Evolutionary conservation across 805 yeast genomes (phyloP).

Genomic region (Wickerhamiella nectarea): DNA sequence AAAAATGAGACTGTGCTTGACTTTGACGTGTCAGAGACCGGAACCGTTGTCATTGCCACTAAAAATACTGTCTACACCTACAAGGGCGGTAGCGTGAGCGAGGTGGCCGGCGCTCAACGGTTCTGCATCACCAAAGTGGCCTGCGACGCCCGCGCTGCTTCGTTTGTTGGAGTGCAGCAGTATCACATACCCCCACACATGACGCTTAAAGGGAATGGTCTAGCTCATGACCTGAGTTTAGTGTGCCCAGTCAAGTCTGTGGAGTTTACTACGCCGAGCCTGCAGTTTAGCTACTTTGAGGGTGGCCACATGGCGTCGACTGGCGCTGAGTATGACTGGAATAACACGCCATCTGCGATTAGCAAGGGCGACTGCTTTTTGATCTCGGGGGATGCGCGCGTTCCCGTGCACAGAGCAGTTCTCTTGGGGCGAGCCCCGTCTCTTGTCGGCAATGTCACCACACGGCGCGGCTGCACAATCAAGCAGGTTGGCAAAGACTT

Average conservation of each 20-base stretch:
- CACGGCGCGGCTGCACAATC: slow-evolving; percentile 8
- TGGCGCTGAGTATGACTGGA: background rate
- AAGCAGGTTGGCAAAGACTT: background rate
- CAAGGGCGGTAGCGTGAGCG: slow-evolving; percentile 12
- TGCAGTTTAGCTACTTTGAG: slow-evolving; percentile 1
- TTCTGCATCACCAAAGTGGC: slow-evolving; percentile 10
- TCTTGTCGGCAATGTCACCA: slow-evolving; percentile 8
- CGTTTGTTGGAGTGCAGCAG: slow-evolving; percentile 13
- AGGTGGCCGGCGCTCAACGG: slow-evolving; percentile 11
- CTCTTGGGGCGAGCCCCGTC: slow-evolving; percentile 17
- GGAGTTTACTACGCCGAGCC: background rate
- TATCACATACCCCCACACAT: slow-evolving; percentile 1
- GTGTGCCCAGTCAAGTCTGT: slow-evolving; percentile 2
- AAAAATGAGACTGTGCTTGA: slow-evolving; percentile 6
- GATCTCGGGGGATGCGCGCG: background rate
- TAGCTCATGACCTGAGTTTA: background rate
- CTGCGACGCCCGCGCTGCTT: slow-evolving; percentile 13
- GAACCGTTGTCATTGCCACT: slow-evolving; percentile 16
- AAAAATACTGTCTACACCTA: slow-evolving; percentile 14
- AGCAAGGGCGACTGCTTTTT: background rate
- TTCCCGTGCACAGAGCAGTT: slow-evolving; percentile 12
- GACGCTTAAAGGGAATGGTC: background rate
- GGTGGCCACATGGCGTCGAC: background rate
- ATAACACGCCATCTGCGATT: background rate
- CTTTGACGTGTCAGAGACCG: slow-evolving; percentile 17